A percentile compares a stretch with the other conserved stretches of the same genome.
Evolutionary conservation across 306 rosid species (phyloP).

Genomic region (Fagus sylvatica): DNA sequence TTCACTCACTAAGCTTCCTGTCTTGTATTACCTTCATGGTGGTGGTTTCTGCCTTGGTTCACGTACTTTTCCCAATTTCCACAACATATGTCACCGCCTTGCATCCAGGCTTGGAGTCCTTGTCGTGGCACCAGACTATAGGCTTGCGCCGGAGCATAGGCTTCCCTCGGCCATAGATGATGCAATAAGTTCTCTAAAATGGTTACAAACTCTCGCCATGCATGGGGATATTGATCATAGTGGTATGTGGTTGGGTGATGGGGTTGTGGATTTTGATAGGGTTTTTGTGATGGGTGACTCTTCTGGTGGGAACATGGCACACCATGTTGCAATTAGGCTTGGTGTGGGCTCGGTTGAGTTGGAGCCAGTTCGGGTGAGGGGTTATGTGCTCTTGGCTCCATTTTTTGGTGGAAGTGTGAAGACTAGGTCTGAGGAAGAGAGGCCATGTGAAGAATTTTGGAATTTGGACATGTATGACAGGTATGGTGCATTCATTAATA

Average conservation of each 20-base stretch:
- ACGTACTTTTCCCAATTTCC: slow-evolving; percentile 65
- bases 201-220: slow-evolving; percentile 54
- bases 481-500: slow-evolving; percentile 17
- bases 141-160: slow-evolving; percentile 78
- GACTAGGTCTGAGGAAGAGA: slow-evolving; percentile 72
- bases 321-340: slow-evolving; percentile 68
- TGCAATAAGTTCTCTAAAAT: slow-evolving; percentile 57
- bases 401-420: slow-evolving; percentile 82
- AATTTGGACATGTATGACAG: slow-evolving; percentile 72
- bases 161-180: slow-evolving; percentile 79
- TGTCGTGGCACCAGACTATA: slow-evolving; percentile 65
- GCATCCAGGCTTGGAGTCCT: slow-evolving; percentile 43
- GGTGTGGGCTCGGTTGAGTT: slow-evolving; percentile 24
- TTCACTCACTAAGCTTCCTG: slow-evolving; percentile 33
- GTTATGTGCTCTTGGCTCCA: slow-evolving; percentile 73
- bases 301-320: slow-evolving; percentile 86
- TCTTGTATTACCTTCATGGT: slow-evolving; percentile 63
- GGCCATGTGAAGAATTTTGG: slow-evolving; percentile 51
- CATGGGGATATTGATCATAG: slow-evolving; percentile 12
- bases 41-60: slow-evolving; percentile 91
- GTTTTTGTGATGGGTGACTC: slow-evolving; percentile 79
- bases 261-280: slow-evolving; percentile 52
- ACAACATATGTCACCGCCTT: slow-evolving; percentile 69
- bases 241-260: slow-evolving; percentile 50
- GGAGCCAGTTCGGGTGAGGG: slow-evolving; percentile 57